A percentile compares a stretch with the other conserved stretches of the same genome.
Evolutionary conservation across 768 basidiomycete species (phyloP).

Genomic region (Mycena maculata): DNA sequence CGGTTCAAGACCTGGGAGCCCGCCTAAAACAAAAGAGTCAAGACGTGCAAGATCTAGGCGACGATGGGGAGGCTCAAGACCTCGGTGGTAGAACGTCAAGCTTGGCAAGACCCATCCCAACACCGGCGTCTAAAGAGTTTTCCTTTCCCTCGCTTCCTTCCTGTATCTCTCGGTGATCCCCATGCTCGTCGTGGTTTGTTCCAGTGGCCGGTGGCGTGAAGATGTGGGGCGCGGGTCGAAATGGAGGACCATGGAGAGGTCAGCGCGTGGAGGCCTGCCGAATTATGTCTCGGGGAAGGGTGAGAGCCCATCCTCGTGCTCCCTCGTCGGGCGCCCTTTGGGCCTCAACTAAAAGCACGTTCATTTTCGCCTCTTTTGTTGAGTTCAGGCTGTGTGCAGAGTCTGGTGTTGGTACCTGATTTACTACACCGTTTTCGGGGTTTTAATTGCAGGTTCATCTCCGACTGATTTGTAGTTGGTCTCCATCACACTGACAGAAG

Average conservation of each 20-base stretch:
- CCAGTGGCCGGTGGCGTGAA: background rate
- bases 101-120: background rate
- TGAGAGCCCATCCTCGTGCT: constrained; percentile 20
- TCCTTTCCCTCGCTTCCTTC: too few species aligned
- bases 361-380: background rate
- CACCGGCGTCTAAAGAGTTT: too few species aligned
- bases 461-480: constrained; percentile 12
- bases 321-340: constrained; percentile 8
- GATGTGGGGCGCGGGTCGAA: background rate
- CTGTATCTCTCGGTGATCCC: too few species aligned
- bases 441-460: constrained; percentile 25
- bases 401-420: background rate
- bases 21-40: too few species aligned
- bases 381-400: background rate
- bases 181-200: background rate
- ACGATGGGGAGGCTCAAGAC: too few species aligned
- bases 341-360: constrained; percentile 14
- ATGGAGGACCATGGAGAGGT: background rate
- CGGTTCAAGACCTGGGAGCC: too few species aligned
- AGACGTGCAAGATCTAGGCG: too few species aligned
- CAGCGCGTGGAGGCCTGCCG: constrained; percentile 6
- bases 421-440: constrained; percentile 13
- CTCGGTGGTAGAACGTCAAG: background rate
- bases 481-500: background rate
- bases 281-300: constrained; percentile 6